Percentiles rank a stretch among this genome's conserved stretches.
Conservation (phyloP, 257 asterid species). For the Solanum commersonii region DNA sequence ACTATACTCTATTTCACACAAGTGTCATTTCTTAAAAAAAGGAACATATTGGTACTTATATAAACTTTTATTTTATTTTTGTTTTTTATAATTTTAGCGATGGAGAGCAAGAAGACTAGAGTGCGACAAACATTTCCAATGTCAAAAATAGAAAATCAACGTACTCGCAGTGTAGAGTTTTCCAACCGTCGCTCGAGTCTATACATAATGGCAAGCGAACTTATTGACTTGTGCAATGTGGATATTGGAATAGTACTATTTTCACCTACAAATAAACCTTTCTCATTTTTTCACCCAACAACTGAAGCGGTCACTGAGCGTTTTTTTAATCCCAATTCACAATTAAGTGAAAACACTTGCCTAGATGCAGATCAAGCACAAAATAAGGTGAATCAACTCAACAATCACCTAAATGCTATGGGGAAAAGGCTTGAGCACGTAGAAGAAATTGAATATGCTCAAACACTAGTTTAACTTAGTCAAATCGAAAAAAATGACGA, state of each 20-base stretch:
- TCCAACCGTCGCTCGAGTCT: conserved; percentile 20
- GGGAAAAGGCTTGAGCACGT: background rate
- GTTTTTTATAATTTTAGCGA: background rate
- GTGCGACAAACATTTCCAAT: conserved; percentile 26
- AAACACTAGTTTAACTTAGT: background rate
- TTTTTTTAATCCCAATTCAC: background rate
- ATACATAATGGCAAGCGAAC: conserved; percentile 22
- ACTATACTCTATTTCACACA: too few relatives aligned
- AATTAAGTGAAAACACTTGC: background rate
- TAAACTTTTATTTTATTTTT: background rate
- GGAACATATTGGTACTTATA: background rate
- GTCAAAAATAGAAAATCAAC: conserved; percentile 6
- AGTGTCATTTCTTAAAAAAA: background rate
- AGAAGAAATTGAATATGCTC: background rate
- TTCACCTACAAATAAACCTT: background rate
- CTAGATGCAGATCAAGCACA: background rate
- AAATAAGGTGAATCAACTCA: background rate
- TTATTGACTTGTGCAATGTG: conserved; percentile 6
- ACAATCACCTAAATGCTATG: background rate
- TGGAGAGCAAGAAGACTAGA: conserved; percentile 8
- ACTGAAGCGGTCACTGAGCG: background rate
- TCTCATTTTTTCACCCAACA: conserved; percentile 34
- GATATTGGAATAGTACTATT: conserved; percentile 15
- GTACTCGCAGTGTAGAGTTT: conserved; percentile 9
- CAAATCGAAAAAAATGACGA: background rate